Percentiles rank a stretch among this genome's conserved stretches.
phyloP scores from a whole-genome alignment of 2,329 filamentous ascomycete species.

The Sarocladium brachiariae region DNA sequence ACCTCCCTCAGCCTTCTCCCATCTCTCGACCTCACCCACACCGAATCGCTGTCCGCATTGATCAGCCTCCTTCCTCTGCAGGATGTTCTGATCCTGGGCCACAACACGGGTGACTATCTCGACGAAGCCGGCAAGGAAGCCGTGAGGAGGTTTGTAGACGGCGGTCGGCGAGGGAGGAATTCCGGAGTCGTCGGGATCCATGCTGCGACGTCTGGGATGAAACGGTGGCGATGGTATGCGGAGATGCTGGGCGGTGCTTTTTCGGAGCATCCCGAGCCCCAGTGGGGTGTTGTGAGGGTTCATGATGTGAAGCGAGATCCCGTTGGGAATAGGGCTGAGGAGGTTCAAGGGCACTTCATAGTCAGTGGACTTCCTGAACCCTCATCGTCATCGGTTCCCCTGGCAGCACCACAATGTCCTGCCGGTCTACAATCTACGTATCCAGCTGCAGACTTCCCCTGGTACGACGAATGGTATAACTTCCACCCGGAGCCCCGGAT shows the following conservation, averaged over 20 bases:
- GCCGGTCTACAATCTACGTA: neutral
- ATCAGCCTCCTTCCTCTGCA: neutral
- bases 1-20: neutral
- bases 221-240: neutral
- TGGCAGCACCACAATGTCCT: neutral
- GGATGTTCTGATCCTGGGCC: constrained; percentile 2
- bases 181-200: neutral
- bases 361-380: neutral
- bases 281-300: neutral
- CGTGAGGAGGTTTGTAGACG: neutral
- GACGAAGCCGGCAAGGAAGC: neutral
- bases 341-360: neutral
- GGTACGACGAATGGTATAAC: constrained; percentile 8
- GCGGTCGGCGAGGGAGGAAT: too few species aligned
- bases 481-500: neutral
- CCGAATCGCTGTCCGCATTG: neutral
- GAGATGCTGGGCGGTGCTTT: neutral
- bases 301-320: too few species aligned
- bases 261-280: neutral
- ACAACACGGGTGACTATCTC: constrained; percentile 2
- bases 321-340: neutral
- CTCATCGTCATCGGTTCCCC: neutral
- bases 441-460: neutral
- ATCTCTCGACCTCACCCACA: neutral
- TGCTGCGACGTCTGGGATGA: neutral